phyloP scores from a whole-genome alignment of 495 filamentous ascomycete genomes.

The Trichoderma virens region DNA sequence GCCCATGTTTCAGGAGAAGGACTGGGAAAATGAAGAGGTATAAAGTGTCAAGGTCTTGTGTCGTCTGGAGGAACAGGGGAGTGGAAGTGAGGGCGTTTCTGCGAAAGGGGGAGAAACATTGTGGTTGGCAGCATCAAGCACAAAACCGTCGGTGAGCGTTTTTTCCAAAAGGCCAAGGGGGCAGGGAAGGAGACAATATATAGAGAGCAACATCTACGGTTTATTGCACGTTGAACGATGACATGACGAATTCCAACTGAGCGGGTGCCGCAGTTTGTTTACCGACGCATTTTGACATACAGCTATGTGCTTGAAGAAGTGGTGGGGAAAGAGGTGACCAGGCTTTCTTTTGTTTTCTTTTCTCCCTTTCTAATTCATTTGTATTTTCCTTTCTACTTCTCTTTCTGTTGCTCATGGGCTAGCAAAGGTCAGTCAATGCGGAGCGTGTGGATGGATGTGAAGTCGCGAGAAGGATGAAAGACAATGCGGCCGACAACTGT shows the following conservation, averaged over 20 bases:
- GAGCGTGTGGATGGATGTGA: no score
- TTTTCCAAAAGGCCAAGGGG: neutral
- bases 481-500: no score
- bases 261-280: neutral
- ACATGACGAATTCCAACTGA: neutral
- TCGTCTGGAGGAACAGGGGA: neutral
- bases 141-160: neutral
- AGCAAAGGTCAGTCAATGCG: neutral
- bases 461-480: neutral
- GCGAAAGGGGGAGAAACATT: neutral
- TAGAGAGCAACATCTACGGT: conserved; percentile 1
- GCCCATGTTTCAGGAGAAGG: conserved; percentile 38
- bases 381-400: neutral
- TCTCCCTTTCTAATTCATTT: neutral
- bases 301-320: neutral
- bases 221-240: neutral
- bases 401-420: neutral
- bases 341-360: neutral
- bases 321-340: neutral
- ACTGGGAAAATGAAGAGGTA: conserved; percentile 45
- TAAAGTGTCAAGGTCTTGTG: conserved; percentile 10
- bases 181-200: conserved; percentile 16
- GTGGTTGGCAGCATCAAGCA: neutral
- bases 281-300: neutral
- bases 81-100: neutral